Conservation (phyloP, 768 basidiomycete genomes). For the Tricholoma sp. region DNA sequence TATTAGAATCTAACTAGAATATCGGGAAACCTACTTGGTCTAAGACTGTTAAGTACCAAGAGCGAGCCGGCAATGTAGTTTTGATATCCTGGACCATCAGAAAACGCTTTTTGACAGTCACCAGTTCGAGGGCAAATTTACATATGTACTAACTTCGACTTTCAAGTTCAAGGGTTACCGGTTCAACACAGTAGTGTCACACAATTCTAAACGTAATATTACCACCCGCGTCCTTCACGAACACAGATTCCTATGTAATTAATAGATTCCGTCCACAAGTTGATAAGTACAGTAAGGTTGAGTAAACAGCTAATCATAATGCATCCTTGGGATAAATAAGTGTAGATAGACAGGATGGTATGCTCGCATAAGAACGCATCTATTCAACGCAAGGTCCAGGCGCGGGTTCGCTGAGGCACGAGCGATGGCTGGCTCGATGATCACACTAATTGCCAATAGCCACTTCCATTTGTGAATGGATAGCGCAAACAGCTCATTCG, state of each 20-base stretch:
- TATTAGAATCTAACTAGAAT: background rate
- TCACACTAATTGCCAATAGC: background rate
- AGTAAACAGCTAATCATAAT: background rate
- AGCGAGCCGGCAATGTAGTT: constrained; percentile 7
- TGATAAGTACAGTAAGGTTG: too few relatives aligned
- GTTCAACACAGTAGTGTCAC: too few relatives aligned
- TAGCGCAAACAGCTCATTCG: constrained; percentile 55
- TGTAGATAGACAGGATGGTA: constrained; percentile 5
- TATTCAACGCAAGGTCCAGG: background rate
- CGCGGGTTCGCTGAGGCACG: too few relatives aligned
- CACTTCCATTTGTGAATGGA: background rate
- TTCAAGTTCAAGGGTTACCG: too few relatives aligned
- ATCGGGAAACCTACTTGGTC: constrained; percentile 29
- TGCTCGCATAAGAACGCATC: background rate
- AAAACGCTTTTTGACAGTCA: background rate
- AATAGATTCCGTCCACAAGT: too few relatives aligned
- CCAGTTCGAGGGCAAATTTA: background rate
- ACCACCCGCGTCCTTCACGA: too few relatives aligned
- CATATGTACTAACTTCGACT: too few relatives aligned
- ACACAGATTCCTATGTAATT: too few relatives aligned
- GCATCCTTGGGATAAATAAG: background rate
- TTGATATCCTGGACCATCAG: background rate
- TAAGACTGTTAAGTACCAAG: constrained; percentile 31
- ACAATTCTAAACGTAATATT: too few relatives aligned
- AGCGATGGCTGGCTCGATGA: background rate